Conservation (phyloP, 768 basidiomycete genomes). For the Boletus huronensis region DNA sequence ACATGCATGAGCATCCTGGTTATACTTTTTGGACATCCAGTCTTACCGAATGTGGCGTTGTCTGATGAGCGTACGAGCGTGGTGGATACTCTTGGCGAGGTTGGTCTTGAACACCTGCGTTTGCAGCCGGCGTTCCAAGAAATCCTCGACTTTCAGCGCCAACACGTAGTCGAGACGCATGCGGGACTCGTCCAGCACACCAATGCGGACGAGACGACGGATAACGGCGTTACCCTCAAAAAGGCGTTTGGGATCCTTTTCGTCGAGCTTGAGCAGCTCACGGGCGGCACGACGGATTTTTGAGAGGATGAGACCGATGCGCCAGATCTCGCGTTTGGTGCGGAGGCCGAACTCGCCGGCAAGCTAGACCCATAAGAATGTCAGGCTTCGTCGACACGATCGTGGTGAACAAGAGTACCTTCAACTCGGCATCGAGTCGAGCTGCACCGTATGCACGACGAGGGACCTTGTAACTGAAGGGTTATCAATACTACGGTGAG, state of each 20-base stretch:
- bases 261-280: slow-evolving; percentile 99
- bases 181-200: slow-evolving; percentile 97
- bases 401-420: slow-evolving; percentile 50
- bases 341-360: slow-evolving; percentile 99
- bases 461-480: slow-evolving; percentile 94
- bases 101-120: slow-evolving; percentile 99
- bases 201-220: slow-evolving; percentile 95
- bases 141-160: slow-evolving; percentile 98
- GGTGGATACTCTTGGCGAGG: slow-evolving; percentile 97
- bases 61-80: slow-evolving; percentile 96
- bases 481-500: slow-evolving; percentile 56
- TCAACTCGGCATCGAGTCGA: slow-evolving; percentile 98
- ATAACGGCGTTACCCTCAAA: slow-evolving; percentile 99
- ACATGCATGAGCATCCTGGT: not conserved
- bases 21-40: not conserved
- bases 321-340: slow-evolving; percentile 99
- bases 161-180: slow-evolving; percentile 99
- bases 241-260: slow-evolving; percentile 98
- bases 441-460: slow-evolving; percentile 95
- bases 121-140: slow-evolving; percentile 98
- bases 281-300: slow-evolving; percentile 99
- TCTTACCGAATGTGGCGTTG: slow-evolving; percentile 96
- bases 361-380: slow-evolving; percentile 54
- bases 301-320: slow-evolving; percentile 95
- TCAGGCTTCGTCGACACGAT: not conserved